Conservation (phyloP, 2,329 filamentous ascomycete species). For the Cylindrodendrum hubeiense region DNA sequence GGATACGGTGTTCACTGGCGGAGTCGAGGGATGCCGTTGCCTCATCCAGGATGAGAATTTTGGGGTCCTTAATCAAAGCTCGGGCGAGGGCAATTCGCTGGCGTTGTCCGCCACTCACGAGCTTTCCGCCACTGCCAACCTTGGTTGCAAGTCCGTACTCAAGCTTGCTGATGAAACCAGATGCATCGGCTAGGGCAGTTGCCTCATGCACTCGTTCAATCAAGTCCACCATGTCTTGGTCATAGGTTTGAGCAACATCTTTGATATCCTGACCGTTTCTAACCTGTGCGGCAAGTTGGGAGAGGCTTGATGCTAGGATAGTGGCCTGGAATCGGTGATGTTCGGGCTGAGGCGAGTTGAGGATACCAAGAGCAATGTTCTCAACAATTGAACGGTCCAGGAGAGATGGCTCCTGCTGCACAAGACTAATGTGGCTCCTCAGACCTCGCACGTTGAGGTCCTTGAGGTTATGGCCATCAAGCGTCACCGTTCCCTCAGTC, state of each 20-base stretch:
- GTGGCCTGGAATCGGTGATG: constrained; percentile 56
- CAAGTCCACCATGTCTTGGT: constrained; percentile 62
- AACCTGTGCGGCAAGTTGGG: constrained; percentile 64
- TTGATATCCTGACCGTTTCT: constrained; percentile 63
- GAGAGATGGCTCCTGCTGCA: constrained; percentile 60
- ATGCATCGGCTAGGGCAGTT: constrained; percentile 69
- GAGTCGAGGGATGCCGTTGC: constrained; percentile 73
- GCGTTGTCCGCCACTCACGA: constrained; percentile 71
- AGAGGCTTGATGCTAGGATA: constrained; percentile 63
- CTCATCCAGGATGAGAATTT: constrained; percentile 71
- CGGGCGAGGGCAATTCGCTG: constrained; percentile 71
- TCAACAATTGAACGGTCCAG: constrained; percentile 61
- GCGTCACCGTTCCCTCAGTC: constrained; percentile 57
- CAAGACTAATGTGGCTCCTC: constrained; percentile 57
- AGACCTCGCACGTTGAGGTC: constrained; percentile 60
- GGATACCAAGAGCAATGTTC: constrained; percentile 64
- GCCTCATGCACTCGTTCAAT: constrained; percentile 63
- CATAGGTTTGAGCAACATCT: constrained; percentile 56
- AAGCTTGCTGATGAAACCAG: constrained; percentile 65
- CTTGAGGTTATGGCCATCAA: constrained; percentile 63
- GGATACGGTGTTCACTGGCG: constrained; percentile 67
- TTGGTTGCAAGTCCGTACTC: constrained; percentile 66
- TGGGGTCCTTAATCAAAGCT: constrained; percentile 67
- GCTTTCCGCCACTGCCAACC: constrained; percentile 65
- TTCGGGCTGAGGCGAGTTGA: constrained; percentile 56